These are phyloP conservation scores for Dactylellina drechsleri DNA, from an alignment of 2,329 filamentous ascomycete species.

Conservation along the genomic window DNA sequence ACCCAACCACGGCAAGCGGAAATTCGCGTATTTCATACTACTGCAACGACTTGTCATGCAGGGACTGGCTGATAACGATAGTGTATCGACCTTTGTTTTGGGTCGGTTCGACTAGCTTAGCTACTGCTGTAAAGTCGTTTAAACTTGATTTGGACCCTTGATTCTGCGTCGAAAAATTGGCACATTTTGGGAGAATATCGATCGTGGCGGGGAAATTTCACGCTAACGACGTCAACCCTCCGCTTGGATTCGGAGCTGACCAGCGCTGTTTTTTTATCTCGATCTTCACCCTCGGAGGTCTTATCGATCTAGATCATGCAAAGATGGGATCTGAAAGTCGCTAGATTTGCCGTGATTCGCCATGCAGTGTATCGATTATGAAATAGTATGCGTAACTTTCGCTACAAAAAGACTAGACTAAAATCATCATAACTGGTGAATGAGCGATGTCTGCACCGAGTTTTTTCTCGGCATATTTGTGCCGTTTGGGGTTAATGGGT, in stretches of 20 bases:
- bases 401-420: conserved; percentile 10
- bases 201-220: conserved; percentile 25
- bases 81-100: conserved; percentile 20
- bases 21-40: conserved; percentile 23
- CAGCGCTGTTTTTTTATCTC: conserved; percentile 24
- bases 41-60: conserved; percentile 27
- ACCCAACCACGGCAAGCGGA: conserved; percentile 42
- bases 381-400: conserved; percentile 21
- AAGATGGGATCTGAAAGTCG: conserved; percentile 25
- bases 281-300: conserved; percentile 23
- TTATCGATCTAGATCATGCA: conserved; percentile 42
- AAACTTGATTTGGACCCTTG: conserved; percentile 24
- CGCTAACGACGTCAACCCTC: conserved; percentile 18
- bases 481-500: conserved; percentile 35
- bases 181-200: conserved; percentile 9
- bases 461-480: conserved; percentile 18
- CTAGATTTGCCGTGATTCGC: conserved; percentile 27
- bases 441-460: conserved; percentile 19
- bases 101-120: conserved; percentile 32
- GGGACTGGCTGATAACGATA: conserved; percentile 41
- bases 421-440: conserved; percentile 33
- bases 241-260: conserved; percentile 18
- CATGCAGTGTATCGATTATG: conserved; percentile 4
- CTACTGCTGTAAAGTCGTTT: conserved; percentile 14
- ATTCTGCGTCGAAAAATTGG: not conserved